Evolutionary conservation across 345 rosid species (phyloP).

Genomic region (Eucalyptus pumila): DNA sequence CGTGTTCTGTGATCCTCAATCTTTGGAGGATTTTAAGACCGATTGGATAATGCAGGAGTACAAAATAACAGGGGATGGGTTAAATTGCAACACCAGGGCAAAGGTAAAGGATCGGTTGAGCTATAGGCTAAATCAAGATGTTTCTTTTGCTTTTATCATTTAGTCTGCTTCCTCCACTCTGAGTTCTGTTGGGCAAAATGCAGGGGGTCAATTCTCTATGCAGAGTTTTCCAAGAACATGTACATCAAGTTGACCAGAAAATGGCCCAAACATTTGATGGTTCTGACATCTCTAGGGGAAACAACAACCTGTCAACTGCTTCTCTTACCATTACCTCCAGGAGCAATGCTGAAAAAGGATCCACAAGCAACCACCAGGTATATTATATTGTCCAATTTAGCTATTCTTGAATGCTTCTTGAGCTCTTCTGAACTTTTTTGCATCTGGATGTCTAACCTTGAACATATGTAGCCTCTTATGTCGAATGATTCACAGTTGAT

Average conservation of each 20-base stretch:
- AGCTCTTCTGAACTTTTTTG: not conserved
- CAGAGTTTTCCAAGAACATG: not conserved
- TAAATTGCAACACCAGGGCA: not conserved
- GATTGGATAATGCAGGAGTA: not conserved
- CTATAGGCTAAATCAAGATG: not conserved
- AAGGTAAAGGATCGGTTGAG: not conserved
- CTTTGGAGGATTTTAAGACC: not conserved
- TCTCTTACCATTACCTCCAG: not conserved
- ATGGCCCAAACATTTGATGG: not conserved
- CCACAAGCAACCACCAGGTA: conserved; percentile 1
- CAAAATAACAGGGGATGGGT: not conserved
- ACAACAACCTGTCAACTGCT: not conserved
- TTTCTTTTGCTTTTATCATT: not conserved
- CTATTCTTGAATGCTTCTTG: not conserved
- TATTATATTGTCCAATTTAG: not conserved
- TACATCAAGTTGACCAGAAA: not conserved
- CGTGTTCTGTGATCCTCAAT: not conserved
- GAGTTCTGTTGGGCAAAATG: not conserved
- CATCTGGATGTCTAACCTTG: not conserved
- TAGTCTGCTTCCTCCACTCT: not conserved
- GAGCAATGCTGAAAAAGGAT: not conserved
- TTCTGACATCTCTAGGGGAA: not conserved
- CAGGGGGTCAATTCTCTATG: not conserved
- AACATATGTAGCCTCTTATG: not conserved
- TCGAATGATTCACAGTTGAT: not conserved